Base-by-base conservation (phyloP, 2,329 filamentous ascomycete species). In the Fusarium mundagurra region DNA sequence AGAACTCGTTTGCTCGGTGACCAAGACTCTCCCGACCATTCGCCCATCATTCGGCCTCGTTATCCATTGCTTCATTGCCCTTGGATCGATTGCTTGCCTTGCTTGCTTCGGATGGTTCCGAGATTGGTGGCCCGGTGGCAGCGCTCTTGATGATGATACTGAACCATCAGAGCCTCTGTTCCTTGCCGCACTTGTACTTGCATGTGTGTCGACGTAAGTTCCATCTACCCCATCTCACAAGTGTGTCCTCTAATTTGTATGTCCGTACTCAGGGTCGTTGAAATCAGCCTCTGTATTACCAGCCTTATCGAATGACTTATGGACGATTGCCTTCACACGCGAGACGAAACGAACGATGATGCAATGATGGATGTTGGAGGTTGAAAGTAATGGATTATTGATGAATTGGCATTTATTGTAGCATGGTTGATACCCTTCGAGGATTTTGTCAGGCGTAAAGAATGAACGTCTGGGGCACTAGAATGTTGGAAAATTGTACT, bases 181-280 rank as follows among this genome's bases (percentile, higher is more conserved):
- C 24, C 11, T 39, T 29, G 24, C 14, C 27, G 51, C 51, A 18
- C 34, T 55, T 11, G 24, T 22, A 2, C 20, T 55, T 12, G 24
- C 34, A 16, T 55, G 51, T n/a, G 34, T 39, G 4, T 55, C 24
- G 8, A 55, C 51, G 51, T 55, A 31, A 31, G 51, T 29, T n/a
- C 8, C 34, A 29, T n/a, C 2, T 6, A 2, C 4, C 1, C 7
- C 5, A 18, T n/a, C 1, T 2, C 5, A n/a, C 2, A 29, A 8
- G 2, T 9, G 6, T 2, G 6, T n/a, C 1, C 8, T 41, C 10
- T n/a, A 17, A 41, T 5, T 9, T 18, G 10, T 7, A 6, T 20
- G 5, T 18, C n/a, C 2, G 4, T 6, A 18, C 10, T 22, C 18
- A 55, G 51, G 24, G 34, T 29, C 20, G 7, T 18, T 18, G 51